Conservation (phyloP, 495 filamentous ascomycete genomes). For the Penicillium goetzii region DNA sequence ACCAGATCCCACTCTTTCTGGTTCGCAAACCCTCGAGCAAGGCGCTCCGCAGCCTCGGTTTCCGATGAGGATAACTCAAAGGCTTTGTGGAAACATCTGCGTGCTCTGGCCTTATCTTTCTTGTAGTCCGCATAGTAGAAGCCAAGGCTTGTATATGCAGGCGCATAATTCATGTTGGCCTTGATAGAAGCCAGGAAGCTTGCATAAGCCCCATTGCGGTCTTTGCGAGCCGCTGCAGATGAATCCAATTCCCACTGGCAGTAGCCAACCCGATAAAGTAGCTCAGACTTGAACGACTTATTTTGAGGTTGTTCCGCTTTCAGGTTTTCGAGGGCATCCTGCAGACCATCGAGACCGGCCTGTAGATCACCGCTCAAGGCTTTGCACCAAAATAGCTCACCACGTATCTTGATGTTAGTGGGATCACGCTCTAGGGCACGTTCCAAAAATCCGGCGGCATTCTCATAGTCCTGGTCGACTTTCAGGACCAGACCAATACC, state of each 20-base stretch:
- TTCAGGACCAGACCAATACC: slow-evolving; percentile 90
- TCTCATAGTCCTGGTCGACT: slow-evolving; percentile 82
- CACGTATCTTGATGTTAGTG: slow-evolving; percentile 71
- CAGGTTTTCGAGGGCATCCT: slow-evolving; percentile 66
- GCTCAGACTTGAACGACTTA: slow-evolving; percentile 77
- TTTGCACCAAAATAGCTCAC: slow-evolving; percentile 88
- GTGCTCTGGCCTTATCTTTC: slow-evolving; percentile 79
- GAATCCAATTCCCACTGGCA: slow-evolving; percentile 85
- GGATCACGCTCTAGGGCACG: slow-evolving; percentile 73
- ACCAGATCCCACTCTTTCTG: slow-evolving; percentile 95
- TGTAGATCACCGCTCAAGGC: slow-evolving; percentile 77
- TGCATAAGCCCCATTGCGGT: slow-evolving; percentile 76
- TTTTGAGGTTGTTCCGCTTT: slow-evolving; percentile 56
- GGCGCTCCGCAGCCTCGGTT: slow-evolving; percentile 82
- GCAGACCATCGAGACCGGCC: slow-evolving; percentile 65
- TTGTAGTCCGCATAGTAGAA: slow-evolving; percentile 92
- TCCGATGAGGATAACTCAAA: slow-evolving; percentile 92
- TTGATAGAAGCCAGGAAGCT: slow-evolving; percentile 84
- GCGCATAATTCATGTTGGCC: slow-evolving; percentile 85
- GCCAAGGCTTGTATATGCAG: slow-evolving; percentile 92
- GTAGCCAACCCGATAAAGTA: slow-evolving; percentile 83
- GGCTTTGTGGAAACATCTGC: slow-evolving; percentile 93
- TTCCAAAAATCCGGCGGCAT: slow-evolving; percentile 76
- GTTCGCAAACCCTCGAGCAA: slow-evolving; percentile 83
- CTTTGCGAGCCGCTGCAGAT: slow-evolving; percentile 70